These are phyloP conservation scores for Physocladia obscura DNA, from an alignment of 192 early-diverging fungal genomes.

Conservation along the genomic window DNA sequence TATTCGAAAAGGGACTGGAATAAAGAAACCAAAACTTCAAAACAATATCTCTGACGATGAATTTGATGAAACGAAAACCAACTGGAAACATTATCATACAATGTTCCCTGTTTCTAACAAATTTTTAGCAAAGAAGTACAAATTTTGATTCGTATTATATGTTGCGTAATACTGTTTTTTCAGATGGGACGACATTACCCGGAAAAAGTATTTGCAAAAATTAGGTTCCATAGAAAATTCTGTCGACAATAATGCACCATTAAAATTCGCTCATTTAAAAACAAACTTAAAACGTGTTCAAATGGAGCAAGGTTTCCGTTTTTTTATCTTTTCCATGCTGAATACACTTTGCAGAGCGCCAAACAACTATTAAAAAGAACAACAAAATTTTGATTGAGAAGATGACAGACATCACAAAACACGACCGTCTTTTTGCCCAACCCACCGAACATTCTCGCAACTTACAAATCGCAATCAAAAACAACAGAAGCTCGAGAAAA, in stretches of 20 bases:
- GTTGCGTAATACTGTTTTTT: background rate
- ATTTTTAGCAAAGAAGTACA: conserved; percentile 4
- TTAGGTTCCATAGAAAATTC: background rate
- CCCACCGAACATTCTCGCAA: background rate
- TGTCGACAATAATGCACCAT: conserved; percentile 1
- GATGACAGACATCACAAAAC: conserved; percentile 8
- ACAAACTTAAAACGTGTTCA: background rate
- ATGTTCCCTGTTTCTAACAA: conserved; percentile 3
- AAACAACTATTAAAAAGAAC: background rate
- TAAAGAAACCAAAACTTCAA: too few relatives aligned
- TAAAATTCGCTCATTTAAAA: background rate
- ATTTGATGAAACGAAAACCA: background rate
- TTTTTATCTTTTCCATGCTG: background rate
- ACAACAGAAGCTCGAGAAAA: background rate
- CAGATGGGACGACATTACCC: conserved; percentile 14
- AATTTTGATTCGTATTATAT: background rate
- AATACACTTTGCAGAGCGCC: background rate
- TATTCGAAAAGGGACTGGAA: too few relatives aligned
- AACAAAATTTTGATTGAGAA: background rate
- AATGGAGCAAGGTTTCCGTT: conserved; percentile 3
- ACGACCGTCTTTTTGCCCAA: background rate
- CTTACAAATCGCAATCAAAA: background rate
- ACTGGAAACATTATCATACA: conserved; percentile 10
- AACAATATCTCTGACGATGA: conserved; percentile 8
- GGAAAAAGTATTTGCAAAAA: background rate